Percentiles rank a stretch among this genome's conserved stretches.
These are phyloP conservation scores for Cucurbita argyrosperma DNA, from an alignment of 306 rosid species.

Conservation along the genomic window DNA sequence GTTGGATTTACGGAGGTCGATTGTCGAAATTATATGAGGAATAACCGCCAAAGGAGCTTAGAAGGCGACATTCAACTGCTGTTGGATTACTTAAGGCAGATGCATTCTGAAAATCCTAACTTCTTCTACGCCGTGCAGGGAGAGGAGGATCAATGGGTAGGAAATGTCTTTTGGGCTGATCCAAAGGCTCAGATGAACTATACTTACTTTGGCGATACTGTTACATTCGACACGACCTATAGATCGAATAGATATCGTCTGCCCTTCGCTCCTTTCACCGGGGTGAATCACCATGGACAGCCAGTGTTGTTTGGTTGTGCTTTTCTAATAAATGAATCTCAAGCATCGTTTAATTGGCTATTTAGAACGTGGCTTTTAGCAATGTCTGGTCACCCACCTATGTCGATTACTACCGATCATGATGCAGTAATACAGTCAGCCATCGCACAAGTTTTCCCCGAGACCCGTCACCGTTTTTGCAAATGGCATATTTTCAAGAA, in stretches of 20 bases:
- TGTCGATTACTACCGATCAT: constrained; percentile 85
- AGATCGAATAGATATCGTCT: constrained; percentile 91
- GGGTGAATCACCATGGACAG: constrained; percentile 92
- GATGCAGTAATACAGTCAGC: constrained; percentile 76
- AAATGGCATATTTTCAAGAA: constrained; percentile 98
- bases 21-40: constrained; percentile 97
- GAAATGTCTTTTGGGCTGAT: constrained; percentile 91
- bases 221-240: constrained; percentile 93
- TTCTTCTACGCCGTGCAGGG: constrained; percentile 90
- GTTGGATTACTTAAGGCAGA: constrained; percentile 73
- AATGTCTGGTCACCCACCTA: constrained; percentile 77
- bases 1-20: constrained; percentile 98
- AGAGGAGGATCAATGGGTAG: constrained; percentile 52
- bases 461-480: constrained; percentile 90
- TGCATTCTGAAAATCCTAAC: constrained; percentile 64
- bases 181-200: constrained; percentile 78
- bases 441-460: constrained; percentile 64
- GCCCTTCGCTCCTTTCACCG: constrained; percentile 96
- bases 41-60: constrained; percentile 76
- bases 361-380: constrained; percentile 89
- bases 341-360: constrained; percentile 82
- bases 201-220: constrained; percentile 82
- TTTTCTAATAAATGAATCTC: constrained; percentile 79
- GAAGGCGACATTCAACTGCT: constrained; percentile 88
- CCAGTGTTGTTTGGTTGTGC: constrained; percentile 96